Evolutionary conservation across 164 flowering plant species (phyloP).

Genomic region (Umbellularia californica): DNA sequence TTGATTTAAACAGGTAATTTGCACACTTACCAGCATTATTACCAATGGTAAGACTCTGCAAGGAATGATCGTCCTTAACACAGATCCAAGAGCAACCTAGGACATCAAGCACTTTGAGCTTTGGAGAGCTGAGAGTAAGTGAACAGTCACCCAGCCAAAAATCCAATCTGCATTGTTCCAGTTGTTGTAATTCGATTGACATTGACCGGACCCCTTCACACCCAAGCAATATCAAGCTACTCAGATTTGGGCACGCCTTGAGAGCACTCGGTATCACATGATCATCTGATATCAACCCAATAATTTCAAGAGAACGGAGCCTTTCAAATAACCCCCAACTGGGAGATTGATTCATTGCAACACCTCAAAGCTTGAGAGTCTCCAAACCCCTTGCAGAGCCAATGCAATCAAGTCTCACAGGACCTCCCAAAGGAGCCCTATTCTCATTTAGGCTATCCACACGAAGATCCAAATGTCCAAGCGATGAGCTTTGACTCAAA

Average conservation of each 20-base stretch:
- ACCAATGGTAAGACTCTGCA: slow-evolving; percentile 55
- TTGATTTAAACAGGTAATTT: no score
- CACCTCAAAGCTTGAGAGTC: slow-evolving; percentile 82
- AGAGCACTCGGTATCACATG: slow-evolving; percentile 44
- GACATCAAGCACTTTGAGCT: slow-evolving; percentile 54
- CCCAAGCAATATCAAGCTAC: slow-evolving; percentile 52
- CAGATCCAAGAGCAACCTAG: slow-evolving; percentile 79
- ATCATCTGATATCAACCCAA: slow-evolving; percentile 66
- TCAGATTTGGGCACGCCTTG: slow-evolving; percentile 64
- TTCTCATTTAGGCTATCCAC: slow-evolving; percentile 58
- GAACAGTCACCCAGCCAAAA: slow-evolving; percentile 64
- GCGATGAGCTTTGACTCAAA: slow-evolving; percentile 24
- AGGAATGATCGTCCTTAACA: slow-evolving; percentile 40
- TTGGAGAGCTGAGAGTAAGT: slow-evolving; percentile 45
- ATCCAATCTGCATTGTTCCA: slow-evolving; percentile 73
- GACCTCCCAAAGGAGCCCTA: slow-evolving; percentile 18
- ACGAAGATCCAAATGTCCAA: slow-evolving; percentile 69
- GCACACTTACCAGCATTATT: slow-evolving; percentile 57
- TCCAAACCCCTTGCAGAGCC: slow-evolving; percentile 43
- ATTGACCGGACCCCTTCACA: slow-evolving; percentile 66
- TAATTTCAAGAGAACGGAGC: slow-evolving; percentile 62
- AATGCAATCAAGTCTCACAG: slow-evolving; percentile 57
- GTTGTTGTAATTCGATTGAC: slow-evolving; percentile 45
- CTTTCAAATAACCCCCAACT: slow-evolving; percentile 59
- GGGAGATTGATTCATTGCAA: slow-evolving; percentile 49